Evolutionary conservation across 495 filamentous ascomycete species (phyloP), one percentile per base, ranked within the genome.

Genomic region (Talaromyces nanjingensis): DNA sequence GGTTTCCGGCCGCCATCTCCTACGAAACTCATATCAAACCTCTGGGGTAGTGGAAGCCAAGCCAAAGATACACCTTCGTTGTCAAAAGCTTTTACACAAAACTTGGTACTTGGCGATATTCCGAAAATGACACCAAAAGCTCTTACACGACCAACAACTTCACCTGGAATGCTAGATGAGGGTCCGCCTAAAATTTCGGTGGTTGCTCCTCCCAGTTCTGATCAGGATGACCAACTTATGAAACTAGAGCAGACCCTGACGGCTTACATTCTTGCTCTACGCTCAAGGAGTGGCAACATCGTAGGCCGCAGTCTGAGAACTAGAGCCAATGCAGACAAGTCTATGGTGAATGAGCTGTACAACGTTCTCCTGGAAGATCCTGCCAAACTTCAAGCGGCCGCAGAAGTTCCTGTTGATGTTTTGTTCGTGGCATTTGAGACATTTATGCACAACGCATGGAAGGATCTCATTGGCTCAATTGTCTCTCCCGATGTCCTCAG

Each of bases 391-490:
- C 86, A 96, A 59, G 78, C 86, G 12, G 86, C 90, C 4, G 84
- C 86, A 1, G 90, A 96, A 63, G 83, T 89, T 3, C 82, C 90
- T 12, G 86, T 96, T 22, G 92, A 97, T 70, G 87, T 93, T n/a
- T 80, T 97, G 9, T 96, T 97, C 68, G 88, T 88, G 18, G 91
- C 93, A 1, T 98, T 98, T 69, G 92, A 96, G 68, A 97, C 94
- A 64, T 98, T 97, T 65, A 80, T 97, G 69, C 86, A 84, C 63
- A 87, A 90, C 63, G 92, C 92, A 31, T 98, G 94, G 94, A 86
- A 81, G 61, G 87, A 92, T 57, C 88, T 90, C 65, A 93, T 97
- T 81, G 96, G 96, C 0, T 84, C 89, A 3, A 80, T 98, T 39
- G 82, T 98, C 64, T 81, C 86, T 3, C 72, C 80, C 33, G 76